A percentile compares a stretch with the other conserved stretches of the same genome.
phyloP scores from a whole-genome alignment of 192 early-diverging fungal species.

The Backusella luteola region DNA sequence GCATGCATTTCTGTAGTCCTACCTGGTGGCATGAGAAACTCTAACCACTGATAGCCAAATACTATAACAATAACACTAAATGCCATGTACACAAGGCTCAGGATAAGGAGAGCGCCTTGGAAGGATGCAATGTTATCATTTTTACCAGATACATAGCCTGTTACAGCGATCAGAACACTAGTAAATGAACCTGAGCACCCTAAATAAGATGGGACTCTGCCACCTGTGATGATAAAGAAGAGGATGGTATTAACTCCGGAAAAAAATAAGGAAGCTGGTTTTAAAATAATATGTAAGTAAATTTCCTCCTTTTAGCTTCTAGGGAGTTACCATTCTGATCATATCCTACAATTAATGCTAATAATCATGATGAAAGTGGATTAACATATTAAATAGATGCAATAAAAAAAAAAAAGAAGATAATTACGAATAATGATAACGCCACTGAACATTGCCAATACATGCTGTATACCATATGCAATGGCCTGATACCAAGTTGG shows the following conservation, averaged over 20 bases:
- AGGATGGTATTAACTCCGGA: slow-evolving; percentile 51
- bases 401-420: neutral
- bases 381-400: neutral
- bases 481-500: slow-evolving; percentile 28
- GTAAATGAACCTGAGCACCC: slow-evolving; percentile 56
- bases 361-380: neutral
- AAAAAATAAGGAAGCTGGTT: slow-evolving; percentile 45
- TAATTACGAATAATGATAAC: slow-evolving; percentile 39
- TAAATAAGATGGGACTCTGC: slow-evolving; percentile 53
- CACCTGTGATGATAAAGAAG: slow-evolving; percentile 50
- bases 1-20: neutral
- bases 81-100: slow-evolving; percentile 39
- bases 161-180: slow-evolving; percentile 35
- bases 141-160: slow-evolving; percentile 32
- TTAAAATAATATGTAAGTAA: neutral
- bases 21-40: slow-evolving; percentile 52
- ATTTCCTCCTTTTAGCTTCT: neutral
- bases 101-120: slow-evolving; percentile 45
- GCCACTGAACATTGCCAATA: slow-evolving; percentile 57
- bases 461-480: slow-evolving; percentile 49
- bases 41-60: slow-evolving; percentile 42
- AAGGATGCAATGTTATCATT: slow-evolving; percentile 46
- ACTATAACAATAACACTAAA: slow-evolving; percentile 40
- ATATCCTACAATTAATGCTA: slow-evolving; percentile 45
- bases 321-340: slow-evolving; percentile 36